Base-by-base conservation (phyloP, 75 land plant species). In the Isoetes taiwanensis region DNA sequence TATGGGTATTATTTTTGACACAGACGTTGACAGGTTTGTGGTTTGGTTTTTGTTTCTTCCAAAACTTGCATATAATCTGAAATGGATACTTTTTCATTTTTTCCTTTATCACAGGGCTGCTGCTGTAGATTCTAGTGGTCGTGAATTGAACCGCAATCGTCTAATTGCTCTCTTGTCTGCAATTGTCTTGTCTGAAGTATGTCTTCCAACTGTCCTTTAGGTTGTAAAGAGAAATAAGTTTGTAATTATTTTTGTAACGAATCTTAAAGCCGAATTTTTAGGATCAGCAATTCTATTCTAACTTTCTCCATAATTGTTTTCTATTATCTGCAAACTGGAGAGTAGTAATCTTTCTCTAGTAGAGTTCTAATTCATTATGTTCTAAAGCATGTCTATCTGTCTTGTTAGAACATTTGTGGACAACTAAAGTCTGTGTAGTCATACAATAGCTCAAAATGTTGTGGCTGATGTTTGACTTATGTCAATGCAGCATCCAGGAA, bases 1-100 rank as follows among this genome's bases (percentile, higher is more conserved):
- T 68, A 52, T 93, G 32, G 98, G 98, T 25, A 81, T 93, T 50
- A 84, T 93, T 4, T 93, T 93, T 79, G 98, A 93, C 60, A 93
- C 98, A 24, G 98, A 93, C 79, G 98, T 93, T 54, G 98, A 93
- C 67, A 77, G 98, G 98, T 83, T 19, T 25, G 32, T 5, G 54
- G 48, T 41, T 58, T 24, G 32, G n/a, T 54, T 54, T 62, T 16
- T 56, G 29, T 52, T 52, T 4, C n/a, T 62, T 5, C 3, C 23
- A 40, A 30, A 52, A 1, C 12, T 64, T 29, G 24, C 1, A 30
- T 64, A 0, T 6, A 4, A 23, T 33, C 39, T 10, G 12, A 14
- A 14, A 14, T 37, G 12, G 39, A 37, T 37, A 37, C 12, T 37
- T 37, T 37, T 37, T 37, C 39, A 37, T 10, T 14, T 37, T 37